Percentiles rank a stretch among this genome's conserved stretches.
Conservation (phyloP, 257 asterid genomes). For the Nicotiana obtusifolia region DNA sequence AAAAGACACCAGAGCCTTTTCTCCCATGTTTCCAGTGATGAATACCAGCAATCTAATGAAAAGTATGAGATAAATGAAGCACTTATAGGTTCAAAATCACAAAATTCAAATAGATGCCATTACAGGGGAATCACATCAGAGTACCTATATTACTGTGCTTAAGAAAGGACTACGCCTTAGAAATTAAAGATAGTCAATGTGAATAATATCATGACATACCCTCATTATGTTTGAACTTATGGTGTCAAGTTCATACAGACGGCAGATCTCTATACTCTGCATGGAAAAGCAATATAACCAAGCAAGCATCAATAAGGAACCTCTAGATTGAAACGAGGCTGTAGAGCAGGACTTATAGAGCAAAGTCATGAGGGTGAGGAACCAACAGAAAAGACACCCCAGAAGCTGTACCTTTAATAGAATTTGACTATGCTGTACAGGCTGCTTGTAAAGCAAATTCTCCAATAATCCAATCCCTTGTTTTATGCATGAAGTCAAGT, state of each 20-base stretch:
- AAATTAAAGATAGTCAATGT: background rate
- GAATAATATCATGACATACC: constrained; percentile 44
- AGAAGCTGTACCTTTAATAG: constrained; percentile 54
- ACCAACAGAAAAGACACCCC: background rate
- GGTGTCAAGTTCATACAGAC: constrained; percentile 69
- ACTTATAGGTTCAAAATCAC: background rate
- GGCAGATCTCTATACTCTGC: constrained; percentile 94
- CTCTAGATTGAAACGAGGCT: background rate
- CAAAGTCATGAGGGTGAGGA: background rate
- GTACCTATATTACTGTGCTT: background rate
- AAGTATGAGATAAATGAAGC: constrained; percentile 9
- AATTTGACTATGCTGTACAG: constrained; percentile 72
- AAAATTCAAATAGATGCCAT: background rate
- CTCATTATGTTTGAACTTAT: constrained; percentile 66
- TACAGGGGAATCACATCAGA: constrained; percentile 4
- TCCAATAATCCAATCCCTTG: constrained; percentile 86
- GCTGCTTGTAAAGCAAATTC: constrained; percentile 68
- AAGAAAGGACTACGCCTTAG: background rate
- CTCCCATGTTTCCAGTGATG: constrained; percentile 93
- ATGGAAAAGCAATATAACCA: constrained; percentile 14
- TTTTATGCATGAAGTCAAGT: constrained; percentile 66
- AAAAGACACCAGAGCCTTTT: constrained; percentile 85
- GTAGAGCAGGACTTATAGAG: background rate
- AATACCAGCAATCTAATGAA: constrained; percentile 69
- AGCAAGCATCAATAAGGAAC: background rate